These are phyloP conservation scores for Trichoderma sp. DNA, from an alignment of 2,329 filamentous ascomycete genomes.

Conservation along the genomic window DNA sequence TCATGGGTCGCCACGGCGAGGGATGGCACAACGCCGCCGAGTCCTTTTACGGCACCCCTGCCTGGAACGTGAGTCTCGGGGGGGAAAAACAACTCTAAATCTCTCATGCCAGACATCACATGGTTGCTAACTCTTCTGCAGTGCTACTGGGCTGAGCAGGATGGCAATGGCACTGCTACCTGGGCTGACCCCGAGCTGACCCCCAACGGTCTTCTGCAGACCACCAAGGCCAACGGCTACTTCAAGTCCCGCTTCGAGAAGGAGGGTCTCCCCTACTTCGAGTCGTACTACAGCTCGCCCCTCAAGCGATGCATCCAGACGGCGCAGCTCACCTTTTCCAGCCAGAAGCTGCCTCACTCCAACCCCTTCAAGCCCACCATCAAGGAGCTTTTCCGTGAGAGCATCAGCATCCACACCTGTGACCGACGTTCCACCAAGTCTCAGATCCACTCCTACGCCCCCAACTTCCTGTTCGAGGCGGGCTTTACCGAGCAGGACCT, in stretches of 20 bases:
- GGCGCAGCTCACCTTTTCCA: slow-evolving; percentile 57
- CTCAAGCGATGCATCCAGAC: slow-evolving; percentile 62
- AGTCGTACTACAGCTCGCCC: slow-evolving; percentile 64
- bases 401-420: slow-evolving; percentile 66
- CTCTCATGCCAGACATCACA: neutral
- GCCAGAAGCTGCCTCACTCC: slow-evolving; percentile 48
- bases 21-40: slow-evolving; percentile 63
- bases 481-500: slow-evolving; percentile 57
- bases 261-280: slow-evolving; percentile 56
- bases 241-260: slow-evolving; percentile 52
- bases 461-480: slow-evolving; percentile 53
- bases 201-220: slow-evolving; percentile 53
- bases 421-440: slow-evolving; percentile 57
- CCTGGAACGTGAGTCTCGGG: slow-evolving; percentile 60
- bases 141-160: slow-evolving; percentile 63
- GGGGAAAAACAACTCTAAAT: neutral
- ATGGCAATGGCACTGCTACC: slow-evolving; percentile 59
- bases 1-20: slow-evolving; percentile 68
- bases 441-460: slow-evolving; percentile 51
- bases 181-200: slow-evolving; percentile 67
- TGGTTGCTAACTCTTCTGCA: slow-evolving; percentile 25
- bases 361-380: slow-evolving; percentile 55
- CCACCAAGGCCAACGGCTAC: slow-evolving; percentile 55
- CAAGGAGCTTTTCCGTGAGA: slow-evolving; percentile 64
- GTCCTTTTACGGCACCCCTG: slow-evolving; percentile 62